Percentiles rank a stretch among this genome's conserved stretches.
Conservation (phyloP, 2,329 filamentous ascomycete genomes). For the Penicillium sumatraense region DNA sequence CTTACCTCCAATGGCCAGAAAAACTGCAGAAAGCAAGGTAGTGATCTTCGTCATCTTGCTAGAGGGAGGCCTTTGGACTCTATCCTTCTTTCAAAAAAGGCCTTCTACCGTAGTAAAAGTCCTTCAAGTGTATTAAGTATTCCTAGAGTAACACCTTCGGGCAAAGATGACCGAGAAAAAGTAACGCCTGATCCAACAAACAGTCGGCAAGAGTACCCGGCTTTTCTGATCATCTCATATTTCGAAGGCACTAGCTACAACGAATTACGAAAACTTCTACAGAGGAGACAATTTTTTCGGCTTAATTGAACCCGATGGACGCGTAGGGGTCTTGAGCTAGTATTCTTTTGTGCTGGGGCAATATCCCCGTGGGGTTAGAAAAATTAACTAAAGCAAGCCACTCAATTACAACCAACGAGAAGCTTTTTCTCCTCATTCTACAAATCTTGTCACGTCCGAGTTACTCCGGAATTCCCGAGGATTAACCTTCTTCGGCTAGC, state of each 20-base stretch:
- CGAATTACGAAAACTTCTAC: neutral
- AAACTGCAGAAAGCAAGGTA: conserved; percentile 24
- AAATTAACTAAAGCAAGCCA: neutral
- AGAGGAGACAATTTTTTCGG: neutral
- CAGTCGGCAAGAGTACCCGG: neutral
- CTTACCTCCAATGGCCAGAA: conserved; percentile 27
- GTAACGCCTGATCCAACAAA: neutral
- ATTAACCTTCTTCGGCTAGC: neutral
- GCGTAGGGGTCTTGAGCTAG: neutral
- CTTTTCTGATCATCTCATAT: neutral
- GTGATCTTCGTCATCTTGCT: conserved; percentile 13
- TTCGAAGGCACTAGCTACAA: neutral
- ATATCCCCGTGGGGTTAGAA: neutral
- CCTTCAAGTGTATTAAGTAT: too few species aligned
- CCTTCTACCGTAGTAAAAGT: too few species aligned
- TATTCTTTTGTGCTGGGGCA: neutral
- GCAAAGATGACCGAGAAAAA: neutral
- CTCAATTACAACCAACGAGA: neutral
- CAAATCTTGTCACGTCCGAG: neutral
- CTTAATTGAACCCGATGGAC: neutral
- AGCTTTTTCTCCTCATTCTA: neutral
- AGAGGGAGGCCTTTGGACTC: neutral
- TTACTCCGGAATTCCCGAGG: neutral
- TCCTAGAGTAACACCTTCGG: too few species aligned
- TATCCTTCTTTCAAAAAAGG: too few species aligned